These are phyloP conservation scores for sunflower (Helianthus annuus) DNA, from an alignment of 129 eudicot genomes.

Conservation along the genomic window HanXRQr2.0-SUNRISE NC_035449.2:153212081-153212580, in stretches of 20 bases:
- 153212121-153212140: too few relatives aligned
- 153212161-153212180: too few relatives aligned
- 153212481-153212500: slow-evolving; percentile 10
- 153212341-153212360: neutral
- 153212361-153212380: neutral
- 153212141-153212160: too few relatives aligned
- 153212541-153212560: slow-evolving; percentile 21
- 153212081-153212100: too few relatives aligned
- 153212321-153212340: neutral
- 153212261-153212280: too few relatives aligned
- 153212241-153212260: too few relatives aligned
- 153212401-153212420: neutral
- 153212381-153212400: neutral
- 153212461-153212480: neutral
- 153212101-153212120: too few relatives aligned
- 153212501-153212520: slow-evolving; percentile 43
- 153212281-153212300: too few relatives aligned
- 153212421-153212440: slow-evolving; percentile 24
- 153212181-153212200: too few relatives aligned
- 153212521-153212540: slow-evolving; percentile 29
- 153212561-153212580: neutral
- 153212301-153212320: too few relatives aligned
- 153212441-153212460: slow-evolving; percentile 11
- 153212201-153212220: too few relatives aligned
- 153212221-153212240: too few relatives aligned